Percentiles rank a stretch among this genome's conserved stretches.
These are phyloP conservation scores for Aspergillus ostianus DNA, from an alignment of 495 filamentous ascomycete species.

Conservation along the genomic window DNA sequence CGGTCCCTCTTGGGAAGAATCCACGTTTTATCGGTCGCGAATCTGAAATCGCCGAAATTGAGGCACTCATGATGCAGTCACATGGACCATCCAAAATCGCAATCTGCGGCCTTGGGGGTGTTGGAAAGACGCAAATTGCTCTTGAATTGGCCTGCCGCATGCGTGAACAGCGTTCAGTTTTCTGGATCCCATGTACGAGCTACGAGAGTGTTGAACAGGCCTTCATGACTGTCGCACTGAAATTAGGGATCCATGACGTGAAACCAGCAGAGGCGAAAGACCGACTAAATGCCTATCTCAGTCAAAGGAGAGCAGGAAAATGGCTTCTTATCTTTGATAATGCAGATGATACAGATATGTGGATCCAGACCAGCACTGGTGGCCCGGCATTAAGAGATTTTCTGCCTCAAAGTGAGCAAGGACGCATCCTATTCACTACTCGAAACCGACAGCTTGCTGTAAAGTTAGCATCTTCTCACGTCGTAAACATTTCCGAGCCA, in stretches of 20 bases:
- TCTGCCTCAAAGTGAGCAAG: conserved; percentile 40
- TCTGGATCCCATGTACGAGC: conserved; percentile 47
- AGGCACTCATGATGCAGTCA: neutral
- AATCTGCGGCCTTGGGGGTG: conserved; percentile 45
- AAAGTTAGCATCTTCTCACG: conserved; percentile 14
- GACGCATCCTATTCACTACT: conserved; percentile 33
- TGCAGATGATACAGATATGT: conserved; percentile 29
- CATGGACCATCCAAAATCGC: conserved; percentile 18
- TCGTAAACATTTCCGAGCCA: conserved; percentile 25
- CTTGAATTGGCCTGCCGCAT: conserved; percentile 44
- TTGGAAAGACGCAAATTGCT: conserved; percentile 52
- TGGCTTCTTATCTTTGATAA: conserved; percentile 43
- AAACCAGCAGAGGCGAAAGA: conserved; percentile 21
- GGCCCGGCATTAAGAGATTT: conserved; percentile 22
- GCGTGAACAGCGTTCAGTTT: conserved; percentile 47
- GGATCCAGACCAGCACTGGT: conserved; percentile 5
- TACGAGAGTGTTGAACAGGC: conserved; percentile 39
- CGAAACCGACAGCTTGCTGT: conserved; percentile 26
- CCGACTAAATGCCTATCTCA: conserved; percentile 28
- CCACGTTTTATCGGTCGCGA: conserved; percentile 10
- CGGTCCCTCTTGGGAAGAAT: conserved; percentile 2
- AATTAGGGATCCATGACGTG: conserved; percentile 20
- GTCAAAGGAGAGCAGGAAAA: conserved; percentile 14
- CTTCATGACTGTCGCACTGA: conserved; percentile 38
- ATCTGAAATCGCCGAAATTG: conserved; percentile 3